Percentiles rank a stretch among this genome's conserved stretches.
These are phyloP conservation scores for Elsinoe arachidis DNA, from an alignment of 2,329 filamentous ascomycete species.

Conservation along the genomic window DNA sequence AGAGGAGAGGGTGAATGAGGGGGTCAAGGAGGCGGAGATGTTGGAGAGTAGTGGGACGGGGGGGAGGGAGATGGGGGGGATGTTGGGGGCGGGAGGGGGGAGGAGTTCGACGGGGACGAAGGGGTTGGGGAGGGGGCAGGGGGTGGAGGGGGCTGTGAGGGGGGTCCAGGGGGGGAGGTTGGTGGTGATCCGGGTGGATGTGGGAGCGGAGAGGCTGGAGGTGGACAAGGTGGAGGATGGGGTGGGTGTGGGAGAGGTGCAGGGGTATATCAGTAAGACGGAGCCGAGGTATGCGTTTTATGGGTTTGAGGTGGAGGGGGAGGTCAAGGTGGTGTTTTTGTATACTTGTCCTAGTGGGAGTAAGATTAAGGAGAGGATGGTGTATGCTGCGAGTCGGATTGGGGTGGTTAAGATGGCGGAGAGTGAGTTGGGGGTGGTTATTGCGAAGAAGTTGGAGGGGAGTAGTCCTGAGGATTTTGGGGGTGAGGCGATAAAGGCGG, in stretches of 20 bases:
- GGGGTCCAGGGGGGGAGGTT: constrained; percentile 42
- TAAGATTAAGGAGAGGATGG: constrained; percentile 76
- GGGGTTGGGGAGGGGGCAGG: constrained; percentile 49
- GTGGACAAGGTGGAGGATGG: constrained; percentile 49
- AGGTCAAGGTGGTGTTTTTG: constrained; percentile 60
- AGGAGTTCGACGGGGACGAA: constrained; percentile 39
- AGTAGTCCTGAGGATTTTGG: constrained; percentile 62
- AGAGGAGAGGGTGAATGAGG: constrained; percentile 63
- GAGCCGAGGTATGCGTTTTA: constrained; percentile 76
- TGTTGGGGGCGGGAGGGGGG: constrained; percentile 56
- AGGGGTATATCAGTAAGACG: constrained; percentile 51
- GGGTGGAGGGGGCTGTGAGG: constrained; percentile 56
- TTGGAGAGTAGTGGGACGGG: constrained; percentile 63
- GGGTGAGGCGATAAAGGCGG: constrained; percentile 54
- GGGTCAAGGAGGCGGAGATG: constrained; percentile 67
- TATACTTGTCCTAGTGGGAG: constrained; percentile 67
- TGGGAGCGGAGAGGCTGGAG: constrained; percentile 59
- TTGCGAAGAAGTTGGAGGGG: constrained; percentile 61
- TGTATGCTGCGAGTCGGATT: constrained; percentile 60
- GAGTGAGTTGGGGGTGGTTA: constrained; percentile 53
- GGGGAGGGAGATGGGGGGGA: constrained; percentile 50
- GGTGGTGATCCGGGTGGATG: constrained; percentile 68
- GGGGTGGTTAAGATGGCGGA: constrained; percentile 58
- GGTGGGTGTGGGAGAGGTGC: constrained; percentile 50
- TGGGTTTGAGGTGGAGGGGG: constrained; percentile 54